phyloP scores from a whole-genome alignment of 2,329 filamentous ascomycete genomes.

The Zasmidium citrigriseum region DNA sequence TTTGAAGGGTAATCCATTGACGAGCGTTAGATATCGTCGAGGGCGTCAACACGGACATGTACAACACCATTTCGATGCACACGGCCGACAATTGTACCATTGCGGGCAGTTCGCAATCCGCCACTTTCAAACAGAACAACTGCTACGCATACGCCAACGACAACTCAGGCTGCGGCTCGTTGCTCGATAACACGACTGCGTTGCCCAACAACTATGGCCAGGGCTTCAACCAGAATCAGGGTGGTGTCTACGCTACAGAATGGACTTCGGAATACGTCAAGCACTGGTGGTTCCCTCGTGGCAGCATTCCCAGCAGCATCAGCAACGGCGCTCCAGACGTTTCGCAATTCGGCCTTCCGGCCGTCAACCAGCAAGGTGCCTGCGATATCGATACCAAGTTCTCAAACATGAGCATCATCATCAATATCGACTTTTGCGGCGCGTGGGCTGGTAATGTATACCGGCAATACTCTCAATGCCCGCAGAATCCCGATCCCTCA shows the following conservation, averaged over 20 bases:
- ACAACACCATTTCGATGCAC: slow-evolving; percentile 36
- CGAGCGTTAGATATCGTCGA: slow-evolving; percentile 40
- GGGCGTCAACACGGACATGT: slow-evolving; percentile 31
- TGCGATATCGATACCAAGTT: slow-evolving; percentile 42
- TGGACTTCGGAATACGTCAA: slow-evolving; percentile 37
- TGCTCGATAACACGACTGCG: slow-evolving; percentile 18
- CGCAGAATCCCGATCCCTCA: slow-evolving; percentile 22
- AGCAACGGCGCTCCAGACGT: slow-evolving; percentile 56
- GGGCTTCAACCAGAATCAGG: slow-evolving; percentile 32
- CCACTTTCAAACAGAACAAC: slow-evolving; percentile 27
- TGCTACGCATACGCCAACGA: slow-evolving; percentile 29
- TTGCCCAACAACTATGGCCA: slow-evolving; percentile 37
- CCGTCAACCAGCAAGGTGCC: slow-evolving; percentile 60
- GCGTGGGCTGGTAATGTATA: slow-evolving; percentile 39
- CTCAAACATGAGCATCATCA: slow-evolving; percentile 40
- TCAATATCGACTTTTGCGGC: slow-evolving; percentile 45
- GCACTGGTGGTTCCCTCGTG: slow-evolving; percentile 39
- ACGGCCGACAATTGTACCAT: slow-evolving; percentile 34
- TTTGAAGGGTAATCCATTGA: neutral
- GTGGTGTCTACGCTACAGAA: slow-evolving; percentile 39
- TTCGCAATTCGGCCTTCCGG: slow-evolving; percentile 60
- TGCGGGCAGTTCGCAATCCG: slow-evolving; percentile 32
- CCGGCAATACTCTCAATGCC: slow-evolving; percentile 29
- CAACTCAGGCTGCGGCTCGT: slow-evolving; percentile 35
- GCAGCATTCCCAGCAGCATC: slow-evolving; percentile 44